Percentiles rank a stretch among this genome's conserved stretches.
Conservation (phyloP, 352 stramenopile species). For the Globisporangium apiculatum region DNA sequence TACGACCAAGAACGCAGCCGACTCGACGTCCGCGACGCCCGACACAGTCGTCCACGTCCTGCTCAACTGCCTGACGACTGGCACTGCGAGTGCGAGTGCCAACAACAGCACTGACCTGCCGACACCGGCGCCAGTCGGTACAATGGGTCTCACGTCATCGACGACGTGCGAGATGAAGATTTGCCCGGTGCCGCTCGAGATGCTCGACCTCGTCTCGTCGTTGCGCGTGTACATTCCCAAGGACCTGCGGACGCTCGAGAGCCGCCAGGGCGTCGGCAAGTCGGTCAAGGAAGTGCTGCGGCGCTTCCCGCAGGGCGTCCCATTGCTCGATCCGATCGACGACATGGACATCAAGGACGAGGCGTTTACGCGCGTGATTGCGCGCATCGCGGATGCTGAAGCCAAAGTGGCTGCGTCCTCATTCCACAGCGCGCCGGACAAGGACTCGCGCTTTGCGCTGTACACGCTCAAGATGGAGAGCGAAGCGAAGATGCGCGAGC, state of each 20-base stretch:
- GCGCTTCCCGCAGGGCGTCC: constrained; percentile 77
- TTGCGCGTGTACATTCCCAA: constrained; percentile 84
- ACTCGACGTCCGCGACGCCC: constrained; percentile 49
- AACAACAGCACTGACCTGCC: constrained; percentile 34
- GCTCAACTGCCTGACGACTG: constrained; percentile 50
- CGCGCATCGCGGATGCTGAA: constrained; percentile 70
- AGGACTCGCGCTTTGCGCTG: constrained; percentile 69
- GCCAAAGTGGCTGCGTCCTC: constrained; percentile 53
- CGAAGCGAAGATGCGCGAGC: constrained; percentile 87
- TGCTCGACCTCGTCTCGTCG: constrained; percentile 72
- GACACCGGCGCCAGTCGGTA: constrained; percentile 43
- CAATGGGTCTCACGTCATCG: constrained; percentile 44
- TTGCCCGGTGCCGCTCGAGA: constrained; percentile 69
- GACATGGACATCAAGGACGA: constrained; percentile 93
- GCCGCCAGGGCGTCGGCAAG: constrained; percentile 68
- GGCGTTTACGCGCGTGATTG: constrained; percentile 87
- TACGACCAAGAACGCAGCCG: constrained; percentile 65
- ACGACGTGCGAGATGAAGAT: constrained; percentile 78
- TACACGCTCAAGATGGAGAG: constrained; percentile 92
- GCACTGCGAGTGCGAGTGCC: constrained; percentile 20
- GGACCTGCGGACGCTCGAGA: constrained; percentile 67
- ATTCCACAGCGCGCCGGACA: constrained; percentile 73
- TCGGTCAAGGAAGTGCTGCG: constrained; percentile 73
- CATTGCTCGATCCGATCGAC: constrained; percentile 90
- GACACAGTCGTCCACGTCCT: constrained; percentile 77